Conservation (phyloP, 768 basidiomycete species). For the Hemileccinum rubropunctum region DNA sequence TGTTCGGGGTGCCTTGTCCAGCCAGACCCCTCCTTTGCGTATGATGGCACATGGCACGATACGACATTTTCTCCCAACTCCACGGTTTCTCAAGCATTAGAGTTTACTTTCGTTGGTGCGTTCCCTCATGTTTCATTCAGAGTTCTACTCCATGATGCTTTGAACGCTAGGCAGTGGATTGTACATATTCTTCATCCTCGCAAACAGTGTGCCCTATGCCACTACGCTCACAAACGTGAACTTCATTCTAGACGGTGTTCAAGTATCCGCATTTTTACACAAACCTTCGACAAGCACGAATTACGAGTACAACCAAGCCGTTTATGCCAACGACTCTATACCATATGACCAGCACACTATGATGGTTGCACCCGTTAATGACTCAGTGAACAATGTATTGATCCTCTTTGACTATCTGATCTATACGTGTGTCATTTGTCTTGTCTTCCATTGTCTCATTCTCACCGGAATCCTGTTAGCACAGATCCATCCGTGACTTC, state of each 20-base stretch:
- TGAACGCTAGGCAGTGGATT: conserved; percentile 7
- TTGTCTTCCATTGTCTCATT: not conserved
- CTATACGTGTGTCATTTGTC: conserved; percentile 12
- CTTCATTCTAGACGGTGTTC: conserved; percentile 8
- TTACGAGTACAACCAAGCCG: conserved; percentile 11
- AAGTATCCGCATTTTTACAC: not conserved
- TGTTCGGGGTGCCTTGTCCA: not conserved
- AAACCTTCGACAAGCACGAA: not conserved
- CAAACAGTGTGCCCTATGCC: not conserved
- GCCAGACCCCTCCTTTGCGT: conserved; percentile 1
- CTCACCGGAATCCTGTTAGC: conserved; percentile 1
- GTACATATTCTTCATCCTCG: conserved; percentile 16
- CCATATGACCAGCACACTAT: conserved; percentile 2
- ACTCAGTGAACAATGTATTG: not conserved
- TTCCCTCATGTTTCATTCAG: not conserved
- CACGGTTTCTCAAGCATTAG: not conserved
- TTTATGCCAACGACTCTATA: conserved; percentile 10
- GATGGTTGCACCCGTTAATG: not conserved
- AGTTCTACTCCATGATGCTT: not conserved
- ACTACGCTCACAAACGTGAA: conserved; percentile 1
- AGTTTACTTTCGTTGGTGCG: conserved; percentile 13
- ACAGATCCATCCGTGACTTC: not conserved
- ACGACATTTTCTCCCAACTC: not conserved
- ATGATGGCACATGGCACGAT: conserved; percentile 21
- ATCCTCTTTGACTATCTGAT: conserved; percentile 18